phyloP scores from a whole-genome alignment of 441 rosid genomes.

The Croton laevigatus region DNA sequence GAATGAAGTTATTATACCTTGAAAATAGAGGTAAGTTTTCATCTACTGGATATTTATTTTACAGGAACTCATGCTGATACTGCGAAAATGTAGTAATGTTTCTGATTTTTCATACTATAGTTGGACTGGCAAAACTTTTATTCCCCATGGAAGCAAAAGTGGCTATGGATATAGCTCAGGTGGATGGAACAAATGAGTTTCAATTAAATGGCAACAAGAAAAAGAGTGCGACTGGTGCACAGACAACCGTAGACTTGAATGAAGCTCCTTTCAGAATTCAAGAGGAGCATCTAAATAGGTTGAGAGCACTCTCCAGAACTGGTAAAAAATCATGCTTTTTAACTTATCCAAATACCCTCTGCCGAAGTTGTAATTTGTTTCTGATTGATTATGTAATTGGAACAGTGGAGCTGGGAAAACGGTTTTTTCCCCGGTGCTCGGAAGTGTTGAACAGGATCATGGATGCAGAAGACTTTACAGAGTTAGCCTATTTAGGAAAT shows the following conservation, averaged over 20 bases:
- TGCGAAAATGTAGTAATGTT: background rate
- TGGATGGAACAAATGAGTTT: conserved; percentile 70
- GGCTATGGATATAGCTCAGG: conserved; percentile 57
- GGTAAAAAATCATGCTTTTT: conserved; percentile 38
- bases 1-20: conserved; percentile 64
- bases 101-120: conserved; percentile 30
- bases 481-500: conserved; percentile 47
- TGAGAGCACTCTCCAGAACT: conserved; percentile 60
- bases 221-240: conserved; percentile 26
- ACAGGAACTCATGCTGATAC: too few species aligned
- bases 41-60: too few species aligned
- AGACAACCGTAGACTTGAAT: conserved; percentile 57
- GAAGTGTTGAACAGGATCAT: conserved; percentile 68
- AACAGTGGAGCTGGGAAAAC: conserved; percentile 73
- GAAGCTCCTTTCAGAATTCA: conserved; percentile 56
- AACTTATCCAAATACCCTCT: too few species aligned
- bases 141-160: conserved; percentile 85
- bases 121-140: conserved; percentile 71
- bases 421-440: conserved; percentile 78
- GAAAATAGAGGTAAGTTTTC: conserved; percentile 74
- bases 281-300: conserved; percentile 64
- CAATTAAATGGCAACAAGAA: conserved; percentile 37
- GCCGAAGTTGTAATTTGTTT: too few species aligned
- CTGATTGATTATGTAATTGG: background rate
- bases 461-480: conserved; percentile 56